phyloP scores from a whole-genome alignment of 2,329 filamentous ascomycete species.

The Nemania sp. region DNA sequence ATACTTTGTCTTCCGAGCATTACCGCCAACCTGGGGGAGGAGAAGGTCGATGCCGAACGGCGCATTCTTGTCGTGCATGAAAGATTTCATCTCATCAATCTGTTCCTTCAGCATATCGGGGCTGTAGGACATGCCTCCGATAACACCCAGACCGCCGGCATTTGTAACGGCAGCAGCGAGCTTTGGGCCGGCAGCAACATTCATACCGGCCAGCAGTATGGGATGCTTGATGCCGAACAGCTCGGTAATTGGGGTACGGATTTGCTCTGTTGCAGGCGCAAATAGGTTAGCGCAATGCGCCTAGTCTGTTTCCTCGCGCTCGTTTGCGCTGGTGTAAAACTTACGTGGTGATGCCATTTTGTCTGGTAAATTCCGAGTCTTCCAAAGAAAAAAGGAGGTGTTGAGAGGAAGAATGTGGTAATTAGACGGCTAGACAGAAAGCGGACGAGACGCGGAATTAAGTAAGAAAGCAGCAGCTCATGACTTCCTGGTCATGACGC shows the following conservation, averaged over 20 bases:
- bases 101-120: slow-evolving; percentile 97
- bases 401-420: neutral
- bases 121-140: slow-evolving; percentile 93
- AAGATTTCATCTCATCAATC: slow-evolving; percentile 90
- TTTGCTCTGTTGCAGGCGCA: slow-evolving; percentile 64
- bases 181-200: slow-evolving; percentile 95
- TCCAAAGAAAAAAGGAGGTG: neutral
- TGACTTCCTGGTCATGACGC: neutral
- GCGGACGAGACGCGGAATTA: slow-evolving; percentile 3
- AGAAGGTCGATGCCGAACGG: slow-evolving; percentile 95
- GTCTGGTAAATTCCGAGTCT: slow-evolving; percentile 1
- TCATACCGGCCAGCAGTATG: slow-evolving; percentile 95
- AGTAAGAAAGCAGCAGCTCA: slow-evolving; percentile 14
- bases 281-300: slow-evolving; percentile 23
- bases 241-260: slow-evolving; percentile 91
- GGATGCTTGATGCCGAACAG: slow-evolving; percentile 98
- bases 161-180: slow-evolving; percentile 96
- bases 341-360: slow-evolving; percentile 42
- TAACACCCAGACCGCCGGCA: slow-evolving; percentile 93
- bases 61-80: slow-evolving; percentile 84
- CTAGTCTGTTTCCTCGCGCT: slow-evolving; percentile 7
- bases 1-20: slow-evolving; percentile 89
- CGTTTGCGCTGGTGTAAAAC: slow-evolving; percentile 18
- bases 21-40: slow-evolving; percentile 91
- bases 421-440: neutral